Evolutionary conservation across 1,139 yeast species (phyloP).

Genomic region (Pichia sp.): DNA sequence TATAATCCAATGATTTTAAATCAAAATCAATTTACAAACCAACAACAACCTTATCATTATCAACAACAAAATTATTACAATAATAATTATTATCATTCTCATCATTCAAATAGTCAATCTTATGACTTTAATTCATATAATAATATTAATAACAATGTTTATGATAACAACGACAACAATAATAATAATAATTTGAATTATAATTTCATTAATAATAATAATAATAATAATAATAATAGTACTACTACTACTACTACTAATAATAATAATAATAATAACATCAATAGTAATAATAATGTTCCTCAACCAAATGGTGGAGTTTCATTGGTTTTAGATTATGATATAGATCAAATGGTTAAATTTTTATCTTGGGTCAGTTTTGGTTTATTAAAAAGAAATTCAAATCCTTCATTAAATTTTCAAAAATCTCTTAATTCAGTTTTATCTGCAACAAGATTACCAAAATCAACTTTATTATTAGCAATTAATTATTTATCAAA

Average conservation of each 20-base stretch:
- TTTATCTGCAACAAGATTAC: constrained; percentile 82
- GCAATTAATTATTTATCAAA: constrained; percentile 67
- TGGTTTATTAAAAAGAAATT: constrained; percentile 30
- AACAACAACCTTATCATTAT: not conserved
- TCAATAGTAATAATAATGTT: constrained; percentile 6
- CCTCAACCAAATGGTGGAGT: constrained; percentile 49
- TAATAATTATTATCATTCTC: not conserved
- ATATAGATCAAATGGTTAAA: constrained; percentile 67
- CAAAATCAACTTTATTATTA: constrained; percentile 71
- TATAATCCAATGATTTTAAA: not conserved
- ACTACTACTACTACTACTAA: not conserved
- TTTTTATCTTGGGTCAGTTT: constrained; percentile 39
- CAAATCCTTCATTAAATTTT: constrained; percentile 48
- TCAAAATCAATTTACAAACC: not conserved
- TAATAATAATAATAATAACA: not conserved
- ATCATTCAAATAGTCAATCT: not conserved
- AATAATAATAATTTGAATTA: not conserved
- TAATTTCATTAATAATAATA: not conserved
- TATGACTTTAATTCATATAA: not conserved
- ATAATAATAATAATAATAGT: not conserved
- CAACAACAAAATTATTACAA: not conserved
- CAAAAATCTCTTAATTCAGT: constrained; percentile 60
- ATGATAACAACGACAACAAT: not conserved
- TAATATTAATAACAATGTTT: not conserved
- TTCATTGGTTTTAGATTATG: constrained; percentile 70